Evolutionary conservation across 768 basidiomycete genomes (phyloP).

Genomic region (Pulveroboletus frians): DNA sequence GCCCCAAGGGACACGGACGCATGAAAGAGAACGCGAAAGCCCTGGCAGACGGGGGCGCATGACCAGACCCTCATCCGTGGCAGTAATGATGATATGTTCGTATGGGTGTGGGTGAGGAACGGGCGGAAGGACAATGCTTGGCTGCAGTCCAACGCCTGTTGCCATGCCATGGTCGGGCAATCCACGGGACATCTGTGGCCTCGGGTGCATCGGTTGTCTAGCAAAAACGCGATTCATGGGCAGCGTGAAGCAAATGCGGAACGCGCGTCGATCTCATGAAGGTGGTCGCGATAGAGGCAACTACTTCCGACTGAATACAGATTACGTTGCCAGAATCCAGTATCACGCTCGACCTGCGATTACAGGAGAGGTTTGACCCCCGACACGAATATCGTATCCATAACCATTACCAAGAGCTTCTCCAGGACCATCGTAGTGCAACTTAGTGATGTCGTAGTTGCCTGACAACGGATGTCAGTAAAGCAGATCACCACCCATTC

Average conservation of each 20-base stretch:
- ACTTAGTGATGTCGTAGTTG: conserved; percentile 84
- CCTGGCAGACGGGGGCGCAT: conserved; percentile 51
- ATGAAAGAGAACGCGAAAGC: conserved; percentile 24
- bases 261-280: neutral
- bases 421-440: conserved; percentile 89
- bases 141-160: conserved; percentile 39
- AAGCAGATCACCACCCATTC: conserved; percentile 2
- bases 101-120: conserved; percentile 73
- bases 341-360: conserved; percentile 28
- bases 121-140: conserved; percentile 60
- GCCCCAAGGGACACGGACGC: conserved; percentile 57
- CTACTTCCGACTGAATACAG: conserved; percentile 9
- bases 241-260: neutral
- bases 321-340: conserved; percentile 22
- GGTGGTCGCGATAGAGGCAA: neutral
- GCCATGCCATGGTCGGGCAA: conserved; percentile 5
- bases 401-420: conserved; percentile 69
- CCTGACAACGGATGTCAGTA: conserved; percentile 41
- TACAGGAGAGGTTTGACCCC: conserved; percentile 47
- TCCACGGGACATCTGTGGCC: neutral
- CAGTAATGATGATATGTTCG: conserved; percentile 59
- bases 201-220: conserved; percentile 15
- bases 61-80: conserved; percentile 58
- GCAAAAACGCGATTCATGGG: conserved; percentile 32
- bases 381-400: conserved; percentile 72